phyloP scores from a whole-genome alignment of 805 yeast genomes.

The Pichia occidentalis region DNA sequence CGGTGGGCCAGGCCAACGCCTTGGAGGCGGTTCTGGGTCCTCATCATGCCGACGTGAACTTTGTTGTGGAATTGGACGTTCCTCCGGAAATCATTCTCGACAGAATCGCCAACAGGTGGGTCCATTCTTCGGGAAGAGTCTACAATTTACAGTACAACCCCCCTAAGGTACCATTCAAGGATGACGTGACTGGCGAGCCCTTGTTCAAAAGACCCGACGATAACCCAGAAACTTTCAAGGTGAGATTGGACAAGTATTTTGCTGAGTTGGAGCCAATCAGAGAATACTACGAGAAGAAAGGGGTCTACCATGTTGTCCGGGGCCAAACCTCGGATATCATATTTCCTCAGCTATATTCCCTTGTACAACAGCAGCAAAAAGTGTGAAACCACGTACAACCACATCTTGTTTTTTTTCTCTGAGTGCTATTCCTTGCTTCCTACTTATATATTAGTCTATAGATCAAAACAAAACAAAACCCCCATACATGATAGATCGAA shows the following conservation, averaged over 20 bases:
- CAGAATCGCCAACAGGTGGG: constrained; percentile 79
- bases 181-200: constrained; percentile 87
- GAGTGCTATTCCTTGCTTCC: no score
- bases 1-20: constrained; percentile 59
- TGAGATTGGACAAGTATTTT: constrained; percentile 59
- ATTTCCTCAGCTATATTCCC: constrained; percentile 56
- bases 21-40: constrained; percentile 40
- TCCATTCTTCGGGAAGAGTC: constrained; percentile 84
- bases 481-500: no score
- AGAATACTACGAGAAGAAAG: constrained; percentile 46
- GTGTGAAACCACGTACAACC: no score
- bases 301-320: constrained; percentile 47
- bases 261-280: constrained; percentile 56
- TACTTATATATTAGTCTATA: no score
- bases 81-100: constrained; percentile 78
- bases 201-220: constrained; percentile 78
- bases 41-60: constrained; percentile 43
- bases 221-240: constrained; percentile 62
- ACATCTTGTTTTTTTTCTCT: no score
- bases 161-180: constrained; percentile 73
- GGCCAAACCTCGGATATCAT: constrained; percentile 84
- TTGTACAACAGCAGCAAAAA: constrained; percentile 33
- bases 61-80: constrained; percentile 82
- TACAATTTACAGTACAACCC: constrained; percentile 86
- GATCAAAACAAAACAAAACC: no score